Percentiles rank a stretch among this genome's conserved stretches.
Conservation (phyloP, 108 stramenopile species). For the Skeletonema grethae region DNA sequence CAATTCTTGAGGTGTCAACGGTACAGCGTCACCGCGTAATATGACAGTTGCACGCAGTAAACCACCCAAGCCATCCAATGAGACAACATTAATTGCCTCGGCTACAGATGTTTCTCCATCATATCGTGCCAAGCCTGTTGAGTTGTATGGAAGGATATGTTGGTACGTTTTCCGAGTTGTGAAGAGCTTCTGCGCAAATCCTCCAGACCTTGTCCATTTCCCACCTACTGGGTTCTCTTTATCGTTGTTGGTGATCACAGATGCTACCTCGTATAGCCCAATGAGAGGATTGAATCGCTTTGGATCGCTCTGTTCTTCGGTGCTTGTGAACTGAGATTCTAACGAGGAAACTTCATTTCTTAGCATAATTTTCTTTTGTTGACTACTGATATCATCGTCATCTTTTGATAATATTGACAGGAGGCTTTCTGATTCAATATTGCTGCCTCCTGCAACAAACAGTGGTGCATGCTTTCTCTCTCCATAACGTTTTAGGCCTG, state of each 20-base stretch:
- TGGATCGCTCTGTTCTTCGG: neutral
- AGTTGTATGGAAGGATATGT: constrained; percentile 62
- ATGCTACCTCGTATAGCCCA: constrained; percentile 68
- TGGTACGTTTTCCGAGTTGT: constrained; percentile 56
- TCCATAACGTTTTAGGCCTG: neutral
- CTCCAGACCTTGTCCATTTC: constrained; percentile 71
- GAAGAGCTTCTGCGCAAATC: constrained; percentile 54
- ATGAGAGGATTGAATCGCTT: constrained; percentile 54
- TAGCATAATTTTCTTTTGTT: neutral
- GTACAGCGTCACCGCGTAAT: constrained; percentile 71
- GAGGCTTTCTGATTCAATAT: constrained; percentile 2
- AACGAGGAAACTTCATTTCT: constrained; percentile 1
- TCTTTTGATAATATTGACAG: neutral
- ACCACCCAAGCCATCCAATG: constrained; percentile 58
- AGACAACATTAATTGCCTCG: constrained; percentile 74
- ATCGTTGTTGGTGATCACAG: constrained; percentile 43
- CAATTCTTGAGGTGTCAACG: constrained; percentile 42
- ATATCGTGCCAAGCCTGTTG: constrained; percentile 20
- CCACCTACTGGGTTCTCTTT: constrained; percentile 81
- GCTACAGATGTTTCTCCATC: constrained; percentile 36
- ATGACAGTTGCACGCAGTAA: constrained; percentile 54
- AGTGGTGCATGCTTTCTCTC: neutral
- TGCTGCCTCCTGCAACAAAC: neutral
- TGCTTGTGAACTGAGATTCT: constrained; percentile 3
- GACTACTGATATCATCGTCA: neutral